These are phyloP conservation scores for Graphilbum sp. DNA, from an alignment of 2,329 filamentous ascomycete species.

Conservation along the genomic window DNA sequence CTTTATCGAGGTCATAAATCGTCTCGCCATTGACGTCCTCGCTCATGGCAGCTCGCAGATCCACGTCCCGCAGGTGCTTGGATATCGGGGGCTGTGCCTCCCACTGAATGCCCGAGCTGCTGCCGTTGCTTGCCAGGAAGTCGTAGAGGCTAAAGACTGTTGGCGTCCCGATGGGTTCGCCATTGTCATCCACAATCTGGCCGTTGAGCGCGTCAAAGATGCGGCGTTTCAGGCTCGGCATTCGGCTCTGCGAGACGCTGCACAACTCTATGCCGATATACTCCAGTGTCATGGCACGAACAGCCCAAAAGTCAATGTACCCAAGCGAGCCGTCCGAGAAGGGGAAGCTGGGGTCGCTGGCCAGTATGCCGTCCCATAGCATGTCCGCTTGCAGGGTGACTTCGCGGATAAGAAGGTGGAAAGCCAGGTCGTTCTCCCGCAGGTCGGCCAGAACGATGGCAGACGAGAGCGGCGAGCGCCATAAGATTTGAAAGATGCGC, in stretches of 20 bases:
- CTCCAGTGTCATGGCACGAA: constrained; percentile 63
- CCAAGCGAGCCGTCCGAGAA: constrained; percentile 49
- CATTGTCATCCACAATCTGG: constrained; percentile 48
- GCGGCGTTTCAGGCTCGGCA: constrained; percentile 52
- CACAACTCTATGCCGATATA: constrained; percentile 79
- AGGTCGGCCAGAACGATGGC: constrained; percentile 63
- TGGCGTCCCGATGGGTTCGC: constrained; percentile 48
- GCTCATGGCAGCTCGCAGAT: constrained; percentile 48
- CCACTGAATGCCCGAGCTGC: constrained; percentile 33
- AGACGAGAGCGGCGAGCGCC: constrained; percentile 67
- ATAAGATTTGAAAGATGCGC: constrained; percentile 64
- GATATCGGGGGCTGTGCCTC: constrained; percentile 34
- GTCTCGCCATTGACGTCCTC: constrained; percentile 33
- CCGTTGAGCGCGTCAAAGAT: constrained; percentile 65
- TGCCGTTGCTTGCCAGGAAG: constrained; percentile 46
- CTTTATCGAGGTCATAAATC: constrained; percentile 53
- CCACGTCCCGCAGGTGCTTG: constrained; percentile 46
- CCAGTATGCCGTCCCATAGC: constrained; percentile 55
- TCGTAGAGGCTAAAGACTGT: constrained; percentile 89
- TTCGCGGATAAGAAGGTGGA: constrained; percentile 57
- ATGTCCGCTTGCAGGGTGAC: constrained; percentile 51
- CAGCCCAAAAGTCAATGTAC: constrained; percentile 60
- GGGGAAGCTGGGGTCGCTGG: constrained; percentile 50
- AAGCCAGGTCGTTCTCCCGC: constrained; percentile 63
- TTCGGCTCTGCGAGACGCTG: constrained; percentile 52